phyloP scores from a whole-genome alignment of 1,284 basidiomycete species.

The Neonothopanus nambi region DNA sequence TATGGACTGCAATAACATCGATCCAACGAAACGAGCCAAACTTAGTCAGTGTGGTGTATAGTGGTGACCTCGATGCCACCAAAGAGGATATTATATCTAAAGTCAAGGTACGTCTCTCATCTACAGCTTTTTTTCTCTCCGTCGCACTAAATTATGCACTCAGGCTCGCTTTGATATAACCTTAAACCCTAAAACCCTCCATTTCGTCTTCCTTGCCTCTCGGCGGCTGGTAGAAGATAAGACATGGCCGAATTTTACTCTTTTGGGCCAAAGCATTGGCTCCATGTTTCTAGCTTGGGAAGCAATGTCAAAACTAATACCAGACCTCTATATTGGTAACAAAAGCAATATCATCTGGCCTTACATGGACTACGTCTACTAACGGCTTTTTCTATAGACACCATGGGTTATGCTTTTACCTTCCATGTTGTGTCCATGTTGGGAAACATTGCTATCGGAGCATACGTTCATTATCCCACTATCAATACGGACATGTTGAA shows the following conservation, averaged over 20 bases:
- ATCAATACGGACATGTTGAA: conserved; percentile 94
- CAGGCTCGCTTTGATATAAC: conserved; percentile 85
- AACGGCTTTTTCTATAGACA: conserved; percentile 57
- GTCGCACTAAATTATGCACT: conserved; percentile 6
- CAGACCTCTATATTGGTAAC: conserved; percentile 89
- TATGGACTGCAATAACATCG: conserved; percentile 89
- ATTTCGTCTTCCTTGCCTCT: conserved; percentile 78
- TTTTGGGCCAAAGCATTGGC: conserved; percentile 90
- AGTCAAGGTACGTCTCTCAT: conserved; percentile 62
- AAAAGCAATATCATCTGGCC: neutral
- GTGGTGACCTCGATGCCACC: conserved; percentile 78
- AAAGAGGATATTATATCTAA: conserved; percentile 84
- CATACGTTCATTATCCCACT: conserved; percentile 96
- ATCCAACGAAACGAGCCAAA: conserved; percentile 76
- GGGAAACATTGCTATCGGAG: conserved; percentile 71
- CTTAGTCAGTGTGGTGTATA: conserved; percentile 85
- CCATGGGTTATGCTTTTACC: conserved; percentile 97
- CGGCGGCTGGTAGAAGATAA: conserved; percentile 79
- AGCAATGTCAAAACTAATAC: conserved; percentile 72
- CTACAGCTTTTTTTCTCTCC: too few species aligned
- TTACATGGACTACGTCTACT: neutral
- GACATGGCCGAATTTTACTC: conserved; percentile 86
- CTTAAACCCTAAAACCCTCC: conserved; percentile 63
- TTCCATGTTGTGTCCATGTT: conserved; percentile 77
- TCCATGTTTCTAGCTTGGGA: conserved; percentile 85